Percentiles rank a stretch among this genome's conserved stretches.
These are phyloP conservation scores for Emmonsia crescens DNA, from an alignment of 2,329 filamentous ascomycete species.

Conservation along the genomic window DNA sequence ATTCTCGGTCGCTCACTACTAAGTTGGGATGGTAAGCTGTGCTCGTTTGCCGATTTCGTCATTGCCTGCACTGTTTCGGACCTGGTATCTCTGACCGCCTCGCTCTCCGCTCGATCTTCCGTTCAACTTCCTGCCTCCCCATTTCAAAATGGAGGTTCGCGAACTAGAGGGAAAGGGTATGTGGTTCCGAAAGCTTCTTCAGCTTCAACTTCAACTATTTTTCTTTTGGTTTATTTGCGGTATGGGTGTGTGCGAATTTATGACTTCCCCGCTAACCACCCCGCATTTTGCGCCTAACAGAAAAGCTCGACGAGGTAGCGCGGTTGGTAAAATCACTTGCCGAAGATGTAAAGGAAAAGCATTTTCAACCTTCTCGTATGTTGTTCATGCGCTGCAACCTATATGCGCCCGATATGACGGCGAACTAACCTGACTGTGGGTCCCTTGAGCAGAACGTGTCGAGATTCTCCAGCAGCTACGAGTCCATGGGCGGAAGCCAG, in stretches of 20 bases:
- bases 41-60: neutral
- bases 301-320: conserved; percentile 58
- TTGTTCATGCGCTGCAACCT: conserved; percentile 6
- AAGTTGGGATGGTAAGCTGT: neutral
- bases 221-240: neutral
- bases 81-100: neutral
- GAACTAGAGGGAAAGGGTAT: conserved; percentile 11
- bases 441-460: conserved; percentile 21
- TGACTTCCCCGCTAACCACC: neutral
- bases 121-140: neutral
- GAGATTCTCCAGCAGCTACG: conserved; percentile 55
- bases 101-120: neutral
- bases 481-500: conserved; percentile 61
- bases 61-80: neutral
- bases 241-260: neutral
- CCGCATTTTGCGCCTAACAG: conserved; percentile 27
- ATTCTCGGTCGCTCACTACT: neutral
- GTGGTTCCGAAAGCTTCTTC: neutral
- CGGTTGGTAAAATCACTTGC: conserved; percentile 52
- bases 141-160: conserved; percentile 10
- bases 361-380: conserved; percentile 51
- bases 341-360: conserved; percentile 50
- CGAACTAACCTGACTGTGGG: neutral
- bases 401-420: neutral
- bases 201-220: too few species aligned